Percentiles rank a stretch among this genome's conserved stretches.
Conservation (phyloP, 805 yeast species). For the Candida hispaniensis region DNA sequence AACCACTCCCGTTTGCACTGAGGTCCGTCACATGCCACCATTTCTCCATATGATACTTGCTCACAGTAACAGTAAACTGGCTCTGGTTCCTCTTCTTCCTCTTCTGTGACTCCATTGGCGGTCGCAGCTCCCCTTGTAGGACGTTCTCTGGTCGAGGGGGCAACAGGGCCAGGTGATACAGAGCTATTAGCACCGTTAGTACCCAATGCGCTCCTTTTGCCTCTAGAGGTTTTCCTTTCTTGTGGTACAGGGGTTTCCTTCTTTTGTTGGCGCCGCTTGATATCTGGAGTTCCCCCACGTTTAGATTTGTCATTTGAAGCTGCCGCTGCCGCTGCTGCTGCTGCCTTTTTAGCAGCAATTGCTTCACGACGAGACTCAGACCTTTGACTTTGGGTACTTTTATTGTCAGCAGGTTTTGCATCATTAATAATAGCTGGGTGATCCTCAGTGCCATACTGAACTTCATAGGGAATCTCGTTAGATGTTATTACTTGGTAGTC, state of each 20-base stretch:
- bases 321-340: slow-evolving; percentile 27
- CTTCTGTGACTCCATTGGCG: slow-evolving; percentile 14
- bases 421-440: slow-evolving; percentile 85
- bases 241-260: too few relatives aligned
- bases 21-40: slow-evolving; percentile 98
- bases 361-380: slow-evolving; percentile 88
- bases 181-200: too few relatives aligned
- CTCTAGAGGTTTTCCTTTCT: too few relatives aligned
- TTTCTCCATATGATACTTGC: slow-evolving; percentile 94
- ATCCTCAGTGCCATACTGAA: slow-evolving; percentile 67
- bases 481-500: slow-evolving; percentile 65
- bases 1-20: slow-evolving; percentile 91
- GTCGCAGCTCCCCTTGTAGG: too few relatives aligned
- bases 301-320: too few relatives aligned
- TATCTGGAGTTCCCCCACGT: too few relatives aligned
- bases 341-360: slow-evolving; percentile 73
- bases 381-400: slow-evolving; percentile 63
- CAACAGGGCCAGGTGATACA: too few relatives aligned
- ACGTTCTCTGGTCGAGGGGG: too few relatives aligned
- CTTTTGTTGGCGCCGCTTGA: too few relatives aligned
- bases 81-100: slow-evolving; percentile 38
- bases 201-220: too few relatives aligned
- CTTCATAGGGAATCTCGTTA: slow-evolving; percentile 69
- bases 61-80: slow-evolving; percentile 93
- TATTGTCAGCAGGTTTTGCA: slow-evolving; percentile 33